These are phyloP conservation scores for Raphidocelis subcapitata DNA, from an alignment of 139 green algal species.

Conservation along the genomic window DNA sequence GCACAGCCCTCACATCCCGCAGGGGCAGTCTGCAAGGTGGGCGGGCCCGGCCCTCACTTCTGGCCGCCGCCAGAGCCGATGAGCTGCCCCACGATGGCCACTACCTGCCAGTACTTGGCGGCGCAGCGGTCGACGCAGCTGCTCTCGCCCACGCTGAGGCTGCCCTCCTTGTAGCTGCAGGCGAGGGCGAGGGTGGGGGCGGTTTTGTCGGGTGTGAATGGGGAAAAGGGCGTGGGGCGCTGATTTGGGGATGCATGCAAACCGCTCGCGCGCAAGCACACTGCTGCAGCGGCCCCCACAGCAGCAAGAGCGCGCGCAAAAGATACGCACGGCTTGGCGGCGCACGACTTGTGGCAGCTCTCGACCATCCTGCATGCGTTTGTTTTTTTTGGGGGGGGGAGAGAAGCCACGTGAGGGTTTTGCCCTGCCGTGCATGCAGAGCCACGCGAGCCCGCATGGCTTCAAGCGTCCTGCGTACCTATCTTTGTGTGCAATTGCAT, in stretches of 20 bases:
- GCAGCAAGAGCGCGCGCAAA: too few species aligned
- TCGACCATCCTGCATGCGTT: constrained; percentile 75
- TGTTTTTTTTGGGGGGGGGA: too few species aligned
- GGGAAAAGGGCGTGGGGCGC: neutral
- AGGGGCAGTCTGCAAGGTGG: too few species aligned
- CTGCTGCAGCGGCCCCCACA: too few species aligned
- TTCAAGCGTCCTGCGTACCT: neutral
- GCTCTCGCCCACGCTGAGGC: constrained; percentile 94
- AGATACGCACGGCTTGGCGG: constrained; percentile 75
- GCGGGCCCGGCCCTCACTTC: too few species aligned
- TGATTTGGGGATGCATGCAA: neutral
- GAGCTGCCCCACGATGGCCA: constrained; percentile 59
- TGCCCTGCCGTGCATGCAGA: neutral
- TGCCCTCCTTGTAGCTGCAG: constrained; percentile 91
- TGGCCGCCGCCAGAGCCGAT: constrained; percentile 26
- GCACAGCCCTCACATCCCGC: too few species aligned
- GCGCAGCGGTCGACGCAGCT: constrained; percentile 93
- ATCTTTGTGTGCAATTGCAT: neutral
- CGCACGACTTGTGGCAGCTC: constrained; percentile 83
- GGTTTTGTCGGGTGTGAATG: neutral
- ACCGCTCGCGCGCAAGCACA: neutral
- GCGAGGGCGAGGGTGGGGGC: neutral
- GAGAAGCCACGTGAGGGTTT: constrained; percentile 6
- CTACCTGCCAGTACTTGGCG: constrained; percentile 95
- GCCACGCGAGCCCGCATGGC: neutral